Conservation (phyloP, 306 rosid species). For the Cercis canadensis region DNA sequence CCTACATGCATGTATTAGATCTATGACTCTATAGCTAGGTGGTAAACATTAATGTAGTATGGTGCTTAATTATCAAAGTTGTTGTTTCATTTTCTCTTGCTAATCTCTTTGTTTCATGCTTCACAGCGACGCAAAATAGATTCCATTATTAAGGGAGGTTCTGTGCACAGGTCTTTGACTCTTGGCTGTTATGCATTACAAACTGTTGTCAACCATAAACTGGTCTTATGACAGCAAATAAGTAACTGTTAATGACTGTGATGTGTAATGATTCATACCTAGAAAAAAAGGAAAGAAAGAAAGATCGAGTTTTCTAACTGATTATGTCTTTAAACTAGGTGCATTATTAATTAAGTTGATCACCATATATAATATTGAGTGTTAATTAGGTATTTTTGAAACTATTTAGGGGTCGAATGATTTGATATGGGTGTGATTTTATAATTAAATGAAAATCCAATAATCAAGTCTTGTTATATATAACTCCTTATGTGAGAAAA, state of each 20-base stretch:
- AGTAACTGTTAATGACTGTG: conserved; percentile 21
- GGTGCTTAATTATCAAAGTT: not conserved
- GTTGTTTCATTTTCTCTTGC: no score
- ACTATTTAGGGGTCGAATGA: not conserved
- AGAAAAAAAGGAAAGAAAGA: not conserved
- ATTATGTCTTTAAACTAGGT: not conserved
- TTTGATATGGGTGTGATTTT: not conserved
- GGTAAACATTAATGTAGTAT: no score
- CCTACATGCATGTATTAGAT: no score
- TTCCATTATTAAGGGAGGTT: no score
- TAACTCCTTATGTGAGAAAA: not conserved
- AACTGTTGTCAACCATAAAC: conserved; percentile 34
- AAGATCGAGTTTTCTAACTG: not conserved
- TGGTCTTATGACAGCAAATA: conserved; percentile 44
- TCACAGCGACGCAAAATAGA: not conserved
- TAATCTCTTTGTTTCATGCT: no score
- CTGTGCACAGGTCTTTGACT: no score
- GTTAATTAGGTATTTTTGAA: no score
- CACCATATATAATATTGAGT: no score
- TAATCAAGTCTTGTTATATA: not conserved
- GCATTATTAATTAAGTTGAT: no score
- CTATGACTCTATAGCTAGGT: no score
- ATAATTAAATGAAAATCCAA: not conserved
- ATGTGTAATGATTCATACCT: conserved; percentile 13
- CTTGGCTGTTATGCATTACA: conserved; percentile 40